phyloP scores from a whole-genome alignment of 495 filamentous ascomycete genomes.

The Penicillium subrubescens region DNA sequence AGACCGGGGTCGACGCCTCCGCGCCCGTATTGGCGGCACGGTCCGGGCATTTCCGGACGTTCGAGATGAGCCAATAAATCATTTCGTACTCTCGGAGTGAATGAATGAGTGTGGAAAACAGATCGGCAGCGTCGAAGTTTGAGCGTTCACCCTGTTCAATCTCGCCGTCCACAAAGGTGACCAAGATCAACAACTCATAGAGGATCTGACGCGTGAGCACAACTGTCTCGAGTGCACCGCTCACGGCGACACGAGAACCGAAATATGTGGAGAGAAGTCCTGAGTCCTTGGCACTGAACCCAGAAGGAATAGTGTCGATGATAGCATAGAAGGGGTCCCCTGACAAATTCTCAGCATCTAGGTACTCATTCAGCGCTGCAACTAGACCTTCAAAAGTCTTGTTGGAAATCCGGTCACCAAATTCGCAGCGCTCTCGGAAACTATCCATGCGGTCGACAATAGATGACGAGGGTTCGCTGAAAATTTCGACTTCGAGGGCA shows the following conservation, averaged over 20 bases:
- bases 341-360: constrained; percentile 48
- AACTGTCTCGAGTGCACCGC: constrained; percentile 76
- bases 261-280: constrained; percentile 61
- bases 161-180: constrained; percentile 81
- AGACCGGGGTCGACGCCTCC: constrained; percentile 27
- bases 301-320: constrained; percentile 43
- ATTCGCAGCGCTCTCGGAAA: constrained; percentile 71
- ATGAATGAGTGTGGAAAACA: constrained; percentile 68
- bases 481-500: constrained; percentile 68
- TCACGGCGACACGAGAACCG: constrained; percentile 71
- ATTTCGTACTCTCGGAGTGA: constrained; percentile 75
- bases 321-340: constrained; percentile 54
- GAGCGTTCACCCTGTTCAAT: constrained; percentile 67
- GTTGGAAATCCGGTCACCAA: constrained; percentile 72
- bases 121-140: constrained; percentile 63
- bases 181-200: constrained; percentile 78
- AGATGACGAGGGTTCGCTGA: constrained; percentile 64
- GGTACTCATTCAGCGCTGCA: constrained; percentile 39
- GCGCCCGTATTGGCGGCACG: constrained; percentile 11
- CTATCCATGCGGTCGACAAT: constrained; percentile 67
- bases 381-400: constrained; percentile 58
- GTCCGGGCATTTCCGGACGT: constrained; percentile 39
- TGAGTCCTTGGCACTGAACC: constrained; percentile 47
- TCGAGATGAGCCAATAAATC: constrained; percentile 77
- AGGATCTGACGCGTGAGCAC: constrained; percentile 66